Evolutionary conservation across 23 red algal genomes (phyloP), one percentile per base, ranked within the genome.

Genomic region (Gracilaria vermiculophylla): DNA sequence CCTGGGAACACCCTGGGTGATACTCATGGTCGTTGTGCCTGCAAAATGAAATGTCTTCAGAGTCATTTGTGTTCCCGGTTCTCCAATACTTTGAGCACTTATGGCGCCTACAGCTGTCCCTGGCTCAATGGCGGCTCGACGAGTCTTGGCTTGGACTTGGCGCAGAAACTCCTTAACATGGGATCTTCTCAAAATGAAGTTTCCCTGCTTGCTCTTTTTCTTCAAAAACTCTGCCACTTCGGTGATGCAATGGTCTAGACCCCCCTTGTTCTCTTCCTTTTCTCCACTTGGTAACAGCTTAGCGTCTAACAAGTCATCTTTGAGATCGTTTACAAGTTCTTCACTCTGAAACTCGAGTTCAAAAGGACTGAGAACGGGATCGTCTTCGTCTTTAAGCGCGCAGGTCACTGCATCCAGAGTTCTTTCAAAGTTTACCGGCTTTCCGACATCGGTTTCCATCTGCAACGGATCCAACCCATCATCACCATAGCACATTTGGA

Each of bases 21-120:
- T 99, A 58, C 95, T 99, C 97, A 99, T 99, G 8, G 81, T 69
- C 16, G 97, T 93, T 11, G 95, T 93, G 35, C 97, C 97, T n/a
- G 97, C 97, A 82, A 99, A 99, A 86, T 99, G 97, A 78, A 99
- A 99, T 10, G 97, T 99, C 82, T 99, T 99, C 70, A 99, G 85
- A 19, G 97, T 99, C 97, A 99, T 99, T 83, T 99, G 97, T 16
- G 97, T 99, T 47, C 82, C 92, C 28, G 97, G 97, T 69, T 99
- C 97, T 16, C 97, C 97, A 44, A 99, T 93, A 53, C 84, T 91
- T 80, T 95, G 93, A 41, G 97, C 97, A 44, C 67, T 84, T 42
- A 99, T 80, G 11, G 97, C 97, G 21, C 97, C 97, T 8, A 99
- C 97, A n/a, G 97, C 92, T 47, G 97, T 94, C 21, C 97, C 97